Evolutionary conservation across 768 basidiomycete species (phyloP).

Genomic region (Suillus weaverae): DNA sequence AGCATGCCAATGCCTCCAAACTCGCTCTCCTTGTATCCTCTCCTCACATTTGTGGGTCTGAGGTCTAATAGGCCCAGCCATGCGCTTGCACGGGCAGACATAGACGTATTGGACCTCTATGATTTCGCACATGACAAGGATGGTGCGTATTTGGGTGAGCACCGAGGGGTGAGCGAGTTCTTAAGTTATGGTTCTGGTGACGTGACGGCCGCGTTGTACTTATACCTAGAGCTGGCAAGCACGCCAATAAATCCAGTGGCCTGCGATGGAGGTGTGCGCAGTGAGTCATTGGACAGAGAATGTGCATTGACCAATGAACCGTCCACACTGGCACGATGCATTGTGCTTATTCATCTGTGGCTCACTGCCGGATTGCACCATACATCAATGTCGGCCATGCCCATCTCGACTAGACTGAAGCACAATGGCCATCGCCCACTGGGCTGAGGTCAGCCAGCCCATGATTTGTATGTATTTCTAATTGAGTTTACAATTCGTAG

Average conservation of each 20-base stretch:
- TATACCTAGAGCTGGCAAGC: background rate
- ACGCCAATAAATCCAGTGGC: background rate
- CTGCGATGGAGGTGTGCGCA: background rate
- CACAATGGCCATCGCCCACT: background rate
- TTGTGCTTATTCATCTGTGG: background rate
- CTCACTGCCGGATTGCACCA: background rate
- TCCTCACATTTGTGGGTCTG: background rate
- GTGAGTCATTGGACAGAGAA: background rate
- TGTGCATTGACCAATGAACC: background rate
- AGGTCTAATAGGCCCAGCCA: background rate
- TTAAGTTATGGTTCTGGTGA: background rate
- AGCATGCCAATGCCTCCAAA: background rate
- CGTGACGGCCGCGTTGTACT: background rate
- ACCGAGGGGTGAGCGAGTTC: background rate
- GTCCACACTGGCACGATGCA: background rate
- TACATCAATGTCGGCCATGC: background rate
- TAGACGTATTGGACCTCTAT: background rate
- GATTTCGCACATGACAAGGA: conserved; percentile 1
- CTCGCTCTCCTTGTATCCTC: background rate
- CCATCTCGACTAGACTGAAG: background rate
- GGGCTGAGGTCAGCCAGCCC: background rate
- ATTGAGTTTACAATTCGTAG: background rate
- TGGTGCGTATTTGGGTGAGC: background rate
- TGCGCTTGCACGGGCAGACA: background rate
- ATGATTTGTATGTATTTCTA: background rate